Evolutionary conservation across 805 yeast species (phyloP), one percentile per base, ranked within the genome.

Genomic region (Lipomyces yamadae): DNA sequence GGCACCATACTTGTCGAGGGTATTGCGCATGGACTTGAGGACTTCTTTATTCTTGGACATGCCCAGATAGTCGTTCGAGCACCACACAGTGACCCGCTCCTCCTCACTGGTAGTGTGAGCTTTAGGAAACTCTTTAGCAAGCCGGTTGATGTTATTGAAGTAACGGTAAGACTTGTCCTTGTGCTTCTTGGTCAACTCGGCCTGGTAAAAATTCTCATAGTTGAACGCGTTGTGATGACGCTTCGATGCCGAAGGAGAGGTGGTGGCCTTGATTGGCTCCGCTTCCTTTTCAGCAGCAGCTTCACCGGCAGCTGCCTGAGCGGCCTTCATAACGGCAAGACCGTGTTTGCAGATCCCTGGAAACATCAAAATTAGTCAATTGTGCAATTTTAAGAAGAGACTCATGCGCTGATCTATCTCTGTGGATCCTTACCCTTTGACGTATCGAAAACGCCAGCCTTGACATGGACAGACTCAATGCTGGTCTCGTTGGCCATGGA

Each of bases 41-140:
- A 94, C 94, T 70, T 83, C 81, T 69, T 84, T 84, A 77, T 94
- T 90, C 75, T 86, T 87, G 61, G 97, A 94, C 95, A 95, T 91
- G 11, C 98, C 98, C 68, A 95, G 83, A 78, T 95, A 95, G 79
- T 95, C 99, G 78, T 95, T 95, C 54, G 99, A 93, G 76, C 99
- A 95, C 99, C 99, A 95, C 66, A 95, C 99, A 61, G 97, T 92
- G 66, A 95, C 99, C 76, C 90, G 90, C 74, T 92, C 96, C 15
- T 81, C 81, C 65, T 74, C 76, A 48, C 76, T 68, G 65, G 88
- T 84, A 72, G 95, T 86, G 76, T 95, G 99, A 48, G 99, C 99
- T 74, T 82, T 82, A 56, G 99, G 99, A 76, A 92, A 95, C 77
- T 94, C 97, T 68, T 87, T 83, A 58, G 98, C 98, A 73, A 95